Evolutionary conservation across 176 grass and related monocot species (phyloP).

Genomic region (Musa troglodytarum): DNA sequence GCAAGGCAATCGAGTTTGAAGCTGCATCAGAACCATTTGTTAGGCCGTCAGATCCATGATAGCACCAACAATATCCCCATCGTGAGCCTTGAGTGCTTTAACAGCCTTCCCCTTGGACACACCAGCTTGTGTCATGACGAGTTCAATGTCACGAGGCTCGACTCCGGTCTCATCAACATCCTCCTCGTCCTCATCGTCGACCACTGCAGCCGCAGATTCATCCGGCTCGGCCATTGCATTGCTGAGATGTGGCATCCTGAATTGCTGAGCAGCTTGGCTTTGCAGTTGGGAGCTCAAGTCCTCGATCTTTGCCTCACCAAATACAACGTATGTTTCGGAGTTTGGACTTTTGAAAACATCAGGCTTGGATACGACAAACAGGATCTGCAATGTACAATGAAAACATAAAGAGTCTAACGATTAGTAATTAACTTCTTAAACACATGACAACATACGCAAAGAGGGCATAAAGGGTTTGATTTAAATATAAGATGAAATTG

Average conservation of each 20-base stretch:
- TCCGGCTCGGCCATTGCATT: not conserved
- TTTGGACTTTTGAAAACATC: conserved; percentile 19
- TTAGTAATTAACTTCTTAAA: not conserved
- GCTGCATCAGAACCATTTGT: not conserved
- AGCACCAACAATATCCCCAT: conserved; percentile 15
- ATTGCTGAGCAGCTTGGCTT: conserved; percentile 16
- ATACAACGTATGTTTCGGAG: conserved; percentile 7
- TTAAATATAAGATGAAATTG: not conserved
- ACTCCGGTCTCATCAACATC: not conserved
- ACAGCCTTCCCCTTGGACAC: conserved; percentile 10
- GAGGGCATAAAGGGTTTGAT: not conserved
- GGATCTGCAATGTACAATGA: not conserved
- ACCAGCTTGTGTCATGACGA: conserved; percentile 14
- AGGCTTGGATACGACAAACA: conserved; percentile 10
- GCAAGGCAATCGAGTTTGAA: not conserved
- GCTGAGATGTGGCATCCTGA: not conserved
- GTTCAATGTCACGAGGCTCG: conserved; percentile 1
- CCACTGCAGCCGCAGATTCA: not conserved
- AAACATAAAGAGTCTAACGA: not conserved
- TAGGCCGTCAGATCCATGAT: conserved; percentile 13
- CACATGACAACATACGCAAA: not conserved
- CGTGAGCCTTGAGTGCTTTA: conserved; percentile 4
- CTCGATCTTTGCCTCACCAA: conserved; percentile 16
- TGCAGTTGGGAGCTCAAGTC: conserved; percentile 19
- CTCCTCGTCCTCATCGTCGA: conserved; percentile 1